phyloP scores from a whole-genome alignment of 2,329 filamentous ascomycete genomes.

The Xylariaceae sp. region DNA sequence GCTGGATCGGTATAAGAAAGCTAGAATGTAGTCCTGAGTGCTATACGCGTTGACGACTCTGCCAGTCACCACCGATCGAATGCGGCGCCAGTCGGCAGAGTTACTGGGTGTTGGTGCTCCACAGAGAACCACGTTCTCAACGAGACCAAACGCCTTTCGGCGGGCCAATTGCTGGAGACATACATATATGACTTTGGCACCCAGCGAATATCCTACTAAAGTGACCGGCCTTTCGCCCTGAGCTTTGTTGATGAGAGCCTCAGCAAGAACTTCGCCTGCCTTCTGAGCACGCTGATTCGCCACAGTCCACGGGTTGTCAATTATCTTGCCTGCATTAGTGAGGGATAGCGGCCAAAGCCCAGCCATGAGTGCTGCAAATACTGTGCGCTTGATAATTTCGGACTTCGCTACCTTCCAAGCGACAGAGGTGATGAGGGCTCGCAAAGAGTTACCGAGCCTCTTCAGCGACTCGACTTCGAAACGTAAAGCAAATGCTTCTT shows the following conservation, averaged over 20 bases:
- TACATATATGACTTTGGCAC: conserved; percentile 75
- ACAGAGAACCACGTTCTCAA: conserved; percentile 80
- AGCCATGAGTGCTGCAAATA: conserved; percentile 54
- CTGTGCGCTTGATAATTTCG: conserved; percentile 46
- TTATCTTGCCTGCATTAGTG: conserved; percentile 64
- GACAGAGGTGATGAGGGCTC: conserved; percentile 71
- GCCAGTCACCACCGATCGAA: conserved; percentile 76
- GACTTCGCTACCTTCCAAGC: conserved; percentile 72
- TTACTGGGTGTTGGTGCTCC: conserved; percentile 75
- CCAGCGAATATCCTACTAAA: conserved; percentile 76
- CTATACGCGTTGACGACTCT: conserved; percentile 86
- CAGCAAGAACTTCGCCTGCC: conserved; percentile 65
- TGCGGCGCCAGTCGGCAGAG: conserved; percentile 67
- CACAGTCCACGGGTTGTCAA: conserved; percentile 79
- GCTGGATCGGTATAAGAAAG: conserved; percentile 80
- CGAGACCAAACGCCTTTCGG: conserved; percentile 73
- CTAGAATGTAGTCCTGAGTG: conserved; percentile 81
- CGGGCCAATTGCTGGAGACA: conserved; percentile 75
- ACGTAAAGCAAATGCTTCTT: conserved; percentile 78
- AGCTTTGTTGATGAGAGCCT: conserved; percentile 76
- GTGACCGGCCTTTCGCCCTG: conserved; percentile 81
- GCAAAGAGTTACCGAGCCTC: conserved; percentile 75
- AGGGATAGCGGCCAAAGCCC: conserved; percentile 61
- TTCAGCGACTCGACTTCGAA: conserved; percentile 78
- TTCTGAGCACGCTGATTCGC: conserved; percentile 78